These are phyloP conservation scores for Gossypium thurberi DNA, from an alignment of 345 rosid species.

Conservation along the genomic window DNA sequence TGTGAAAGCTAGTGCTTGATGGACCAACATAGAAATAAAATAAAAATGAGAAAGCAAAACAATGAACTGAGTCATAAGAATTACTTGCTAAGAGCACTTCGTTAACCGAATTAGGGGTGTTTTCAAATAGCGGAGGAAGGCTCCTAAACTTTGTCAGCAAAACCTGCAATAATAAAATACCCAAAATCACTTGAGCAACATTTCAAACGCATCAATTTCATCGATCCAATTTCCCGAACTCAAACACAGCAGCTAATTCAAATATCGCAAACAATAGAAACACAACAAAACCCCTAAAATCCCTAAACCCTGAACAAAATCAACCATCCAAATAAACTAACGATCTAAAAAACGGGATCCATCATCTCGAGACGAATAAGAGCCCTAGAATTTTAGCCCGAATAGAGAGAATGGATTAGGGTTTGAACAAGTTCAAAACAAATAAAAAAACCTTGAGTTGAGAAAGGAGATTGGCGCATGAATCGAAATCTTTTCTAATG, in stretches of 20 bases:
- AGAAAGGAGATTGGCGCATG: slow-evolving; percentile 48
- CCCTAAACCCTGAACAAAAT: background rate
- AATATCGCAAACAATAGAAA: background rate
- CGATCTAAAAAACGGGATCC: background rate
- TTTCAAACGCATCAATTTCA: background rate
- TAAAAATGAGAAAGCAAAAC: background rate
- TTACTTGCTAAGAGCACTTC: slow-evolving; percentile 83
- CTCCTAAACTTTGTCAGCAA: slow-evolving; percentile 66
- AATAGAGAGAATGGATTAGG: slow-evolving; percentile 20
- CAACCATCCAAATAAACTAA: background rate
- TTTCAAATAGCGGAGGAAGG: slow-evolving; percentile 85
- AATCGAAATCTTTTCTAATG: slow-evolving; percentile 57
- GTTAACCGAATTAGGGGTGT: slow-evolving; percentile 50
- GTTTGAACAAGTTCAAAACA: slow-evolving; percentile 7
- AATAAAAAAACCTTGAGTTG: slow-evolving; percentile 62
- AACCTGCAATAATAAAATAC: slow-evolving; percentile 44
- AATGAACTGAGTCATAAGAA: background rate
- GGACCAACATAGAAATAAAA: background rate
- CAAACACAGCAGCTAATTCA: background rate
- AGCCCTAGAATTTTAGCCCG: background rate
- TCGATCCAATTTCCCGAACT: background rate
- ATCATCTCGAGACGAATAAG: too few species aligned
- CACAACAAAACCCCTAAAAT: background rate
- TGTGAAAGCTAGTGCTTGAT: background rate
- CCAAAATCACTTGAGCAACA: background rate